Percentiles rank a stretch among this genome's conserved stretches.
These are phyloP conservation scores for Malassezia yamatoensis DNA, from an alignment of 1,284 basidiomycete species.

Conservation along the genomic window DNA sequence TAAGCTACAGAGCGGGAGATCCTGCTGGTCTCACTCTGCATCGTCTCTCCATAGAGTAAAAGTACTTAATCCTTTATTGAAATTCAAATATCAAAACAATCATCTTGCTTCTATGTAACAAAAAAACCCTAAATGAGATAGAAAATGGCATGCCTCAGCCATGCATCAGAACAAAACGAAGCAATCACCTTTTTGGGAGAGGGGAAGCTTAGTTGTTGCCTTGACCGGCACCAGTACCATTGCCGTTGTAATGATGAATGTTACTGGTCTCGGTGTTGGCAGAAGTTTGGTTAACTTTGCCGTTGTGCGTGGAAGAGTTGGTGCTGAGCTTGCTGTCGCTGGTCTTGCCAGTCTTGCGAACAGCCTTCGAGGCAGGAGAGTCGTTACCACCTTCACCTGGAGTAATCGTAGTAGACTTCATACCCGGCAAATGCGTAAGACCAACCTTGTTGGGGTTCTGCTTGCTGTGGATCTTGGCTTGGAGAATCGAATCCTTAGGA, in stretches of 20 bases:
- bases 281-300: background rate
- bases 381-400: slow-evolving; percentile 17
- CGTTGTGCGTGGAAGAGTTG: background rate
- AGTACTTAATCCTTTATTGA: too few species aligned
- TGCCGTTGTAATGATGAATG: background rate
- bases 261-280: background rate
- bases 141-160: background rate
- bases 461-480: slow-evolving; percentile 1
- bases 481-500: slow-evolving; percentile 10
- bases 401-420: slow-evolving; percentile 3
- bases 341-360: slow-evolving; percentile 5
- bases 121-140: too few species aligned
- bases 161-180: too few species aligned
- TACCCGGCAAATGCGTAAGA: background rate
- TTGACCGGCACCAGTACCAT: background rate
- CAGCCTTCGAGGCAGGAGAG: background rate
- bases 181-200: background rate
- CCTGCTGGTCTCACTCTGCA: too few species aligned
- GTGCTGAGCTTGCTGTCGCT: background rate
- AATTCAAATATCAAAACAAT: too few species aligned
- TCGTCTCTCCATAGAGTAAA: too few species aligned
- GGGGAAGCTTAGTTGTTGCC: background rate
- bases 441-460: slow-evolving; percentile 19
- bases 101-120: too few species aligned
- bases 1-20: too few species aligned